Evolutionary conservation across 2,329 filamentous ascomycete genomes (phyloP), one percentile per base, ranked within the genome.

Genomic region (Magnaporthiopsis rhizophila): DNA sequence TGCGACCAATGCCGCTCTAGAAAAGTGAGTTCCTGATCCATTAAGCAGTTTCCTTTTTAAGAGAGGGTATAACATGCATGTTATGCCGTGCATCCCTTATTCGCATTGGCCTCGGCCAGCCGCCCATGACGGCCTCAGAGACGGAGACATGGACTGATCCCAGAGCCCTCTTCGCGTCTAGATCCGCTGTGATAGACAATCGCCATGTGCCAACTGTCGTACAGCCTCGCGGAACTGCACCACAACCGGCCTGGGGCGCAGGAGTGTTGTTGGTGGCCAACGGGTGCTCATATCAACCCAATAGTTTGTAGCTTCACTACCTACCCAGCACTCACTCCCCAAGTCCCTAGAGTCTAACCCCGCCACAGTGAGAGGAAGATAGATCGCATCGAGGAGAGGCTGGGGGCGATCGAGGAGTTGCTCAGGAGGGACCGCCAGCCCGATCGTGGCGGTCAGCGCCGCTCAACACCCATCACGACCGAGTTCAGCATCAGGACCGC

Each of bases 171-270:
- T 26, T 32, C 13, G 30, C 58, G 11, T n/a, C 32, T 26, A 60
- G 59, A 60, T 60, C n/a, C 59, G 59, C 32, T 60, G 59, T 18
- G 36, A 60, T 21, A 60, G 59, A 38, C 32, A 60, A 26, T n/a
- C 36, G 26, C 59, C 59, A 60, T 60, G 59, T 38, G 32, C 59
- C 32, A 60, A 60, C 32, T 60, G 59, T 60, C 59, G 59, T 7
- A 60, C 59, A 60, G 59, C 59, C 26, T 60, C 59, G n/a, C 59
- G 59, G 36, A 38, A 34, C 32, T 60, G 59, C 59, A 60, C 59
- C 13, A 60, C 59, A 13, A 60, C 59, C n/a, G 59, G 59, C 21
- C 32, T 60, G 30, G 59, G 59, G 24, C 59, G 59, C 26, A 60
- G 59, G 36, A 38, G 59, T 9, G 32, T 36, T 21, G 32, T 38